phyloP scores from a whole-genome alignment of 1,284 basidiomycete genomes.

The Agroathelia rolfsii region DNA sequence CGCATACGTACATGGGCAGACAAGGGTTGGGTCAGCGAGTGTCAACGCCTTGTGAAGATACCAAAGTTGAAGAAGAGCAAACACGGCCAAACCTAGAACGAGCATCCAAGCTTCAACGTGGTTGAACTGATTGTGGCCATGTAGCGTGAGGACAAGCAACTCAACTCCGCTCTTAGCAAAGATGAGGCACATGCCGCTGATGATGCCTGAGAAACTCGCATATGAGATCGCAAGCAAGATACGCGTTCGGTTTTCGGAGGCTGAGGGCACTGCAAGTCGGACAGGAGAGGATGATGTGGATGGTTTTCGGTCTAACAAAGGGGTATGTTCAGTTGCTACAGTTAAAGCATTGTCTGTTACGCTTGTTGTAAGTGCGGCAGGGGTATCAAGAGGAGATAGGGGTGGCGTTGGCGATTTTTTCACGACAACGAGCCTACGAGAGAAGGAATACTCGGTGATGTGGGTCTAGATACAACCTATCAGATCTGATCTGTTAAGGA shows the following conservation, averaged over 20 bases:
- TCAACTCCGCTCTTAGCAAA: conserved; percentile 94
- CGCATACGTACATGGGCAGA: conserved; percentile 70
- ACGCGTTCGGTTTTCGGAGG: conserved; percentile 37
- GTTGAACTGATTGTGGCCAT: conserved; percentile 82
- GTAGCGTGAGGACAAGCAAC: conserved; percentile 73
- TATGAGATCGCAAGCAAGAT: conserved; percentile 79
- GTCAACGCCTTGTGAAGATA: conserved; percentile 88
- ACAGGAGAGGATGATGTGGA: conserved; percentile 17
- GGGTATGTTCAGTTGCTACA: conserved; percentile 45
- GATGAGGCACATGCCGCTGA: conserved; percentile 88
- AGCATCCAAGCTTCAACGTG: conserved; percentile 77
- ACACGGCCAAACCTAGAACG: conserved; percentile 57
- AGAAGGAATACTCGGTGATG: conserved; percentile 25
- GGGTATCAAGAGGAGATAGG: conserved; percentile 20
- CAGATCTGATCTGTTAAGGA: conserved; percentile 2
- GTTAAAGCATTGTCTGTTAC: conserved; percentile 22
- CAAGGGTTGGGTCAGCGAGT: conserved; percentile 79
- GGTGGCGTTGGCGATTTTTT: conserved; percentile 18
- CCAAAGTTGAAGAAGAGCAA: conserved; percentile 77
- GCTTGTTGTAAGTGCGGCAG: conserved; percentile 24
- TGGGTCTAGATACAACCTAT: conserved; percentile 22
- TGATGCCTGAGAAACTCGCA: conserved; percentile 83
- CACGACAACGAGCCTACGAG: conserved; percentile 13
- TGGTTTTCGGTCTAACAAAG: conserved; percentile 44
- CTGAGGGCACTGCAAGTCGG: conserved; percentile 15